phyloP scores from a whole-genome alignment of 176 grass and related monocot genomes.

The Canna indica region DNA sequence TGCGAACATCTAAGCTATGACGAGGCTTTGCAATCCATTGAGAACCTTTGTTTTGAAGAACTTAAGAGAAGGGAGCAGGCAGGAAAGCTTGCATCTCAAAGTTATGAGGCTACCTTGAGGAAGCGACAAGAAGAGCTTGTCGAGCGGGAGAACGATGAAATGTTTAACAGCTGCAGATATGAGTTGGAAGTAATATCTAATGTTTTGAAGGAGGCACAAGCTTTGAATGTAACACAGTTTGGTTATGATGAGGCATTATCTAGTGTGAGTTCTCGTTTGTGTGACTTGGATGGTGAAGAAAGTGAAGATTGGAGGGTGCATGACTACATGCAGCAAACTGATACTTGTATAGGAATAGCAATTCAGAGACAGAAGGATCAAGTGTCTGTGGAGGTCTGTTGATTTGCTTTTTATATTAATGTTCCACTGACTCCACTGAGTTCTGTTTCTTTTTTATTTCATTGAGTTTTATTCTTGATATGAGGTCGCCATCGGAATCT shows the following conservation, averaged over 20 bases:
- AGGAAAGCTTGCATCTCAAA: slow-evolving; percentile 34
- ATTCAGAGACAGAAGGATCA: slow-evolving; percentile 53
- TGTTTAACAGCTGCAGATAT: slow-evolving; percentile 30
- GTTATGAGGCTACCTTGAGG: slow-evolving; percentile 56
- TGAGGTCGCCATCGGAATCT: slow-evolving; percentile 10
- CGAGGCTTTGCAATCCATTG: slow-evolving; percentile 44
- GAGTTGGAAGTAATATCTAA: slow-evolving; percentile 55
- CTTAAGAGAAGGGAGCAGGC: slow-evolving; percentile 37
- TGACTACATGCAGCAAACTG: slow-evolving; percentile 49
- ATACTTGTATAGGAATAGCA: slow-evolving; percentile 37
- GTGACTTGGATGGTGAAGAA: slow-evolving; percentile 42
- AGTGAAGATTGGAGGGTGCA: slow-evolving; percentile 61
- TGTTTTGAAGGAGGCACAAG: slow-evolving; percentile 64
- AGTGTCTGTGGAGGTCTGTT: slow-evolving; percentile 41
- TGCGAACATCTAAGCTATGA: slow-evolving; percentile 50
- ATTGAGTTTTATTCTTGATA: slow-evolving; percentile 8
- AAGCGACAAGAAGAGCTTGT: slow-evolving; percentile 53
- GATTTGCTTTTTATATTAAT: not conserved
- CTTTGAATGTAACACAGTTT: slow-evolving; percentile 35
- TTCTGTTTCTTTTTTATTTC: not conserved
- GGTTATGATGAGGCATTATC: slow-evolving; percentile 50
- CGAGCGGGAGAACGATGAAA: slow-evolving; percentile 34
- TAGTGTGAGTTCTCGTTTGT: slow-evolving; percentile 32
- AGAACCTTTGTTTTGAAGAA: slow-evolving; percentile 52
- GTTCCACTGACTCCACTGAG: slow-evolving; percentile 1